Percentiles rank a stretch among this genome's conserved stretches.
These are phyloP conservation scores for Biancaea sappan DNA, from an alignment of 306 rosid genomes.

Conservation along the genomic window DNA sequence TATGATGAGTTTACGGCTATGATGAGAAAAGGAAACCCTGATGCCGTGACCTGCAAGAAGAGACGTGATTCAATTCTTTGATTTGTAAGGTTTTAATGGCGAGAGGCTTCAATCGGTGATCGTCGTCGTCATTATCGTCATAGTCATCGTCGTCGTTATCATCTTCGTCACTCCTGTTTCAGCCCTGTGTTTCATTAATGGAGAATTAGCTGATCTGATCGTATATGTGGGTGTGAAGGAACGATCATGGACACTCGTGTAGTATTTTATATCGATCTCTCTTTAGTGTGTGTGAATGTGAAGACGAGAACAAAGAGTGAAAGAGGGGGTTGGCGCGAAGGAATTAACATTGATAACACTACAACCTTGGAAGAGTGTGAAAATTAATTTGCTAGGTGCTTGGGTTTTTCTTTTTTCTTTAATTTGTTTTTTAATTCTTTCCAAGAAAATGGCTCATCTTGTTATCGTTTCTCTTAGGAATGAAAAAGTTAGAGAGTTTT, in stretches of 20 bases:
- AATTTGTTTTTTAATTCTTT: too few relatives aligned
- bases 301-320: not conserved
- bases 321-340: not conserved
- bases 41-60: slow-evolving; percentile 65
- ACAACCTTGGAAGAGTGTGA: not conserved
- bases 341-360: not conserved
- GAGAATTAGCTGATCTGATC: too few relatives aligned
- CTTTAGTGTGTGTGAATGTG: too few relatives aligned
- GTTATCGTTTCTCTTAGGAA: slow-evolving; percentile 4
- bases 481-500: not conserved
- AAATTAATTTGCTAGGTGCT: not conserved
- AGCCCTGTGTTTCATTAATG: too few relatives aligned
- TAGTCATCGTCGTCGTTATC: too few relatives aligned
- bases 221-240: not conserved
- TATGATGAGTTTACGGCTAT: slow-evolving; percentile 91
- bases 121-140: slow-evolving; percentile 11
- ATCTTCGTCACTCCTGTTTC: too few relatives aligned
- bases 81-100: slow-evolving; percentile 15
- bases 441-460: not conserved
- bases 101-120: not conserved
- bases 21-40: slow-evolving; percentile 93
- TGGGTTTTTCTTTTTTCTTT: not conserved
- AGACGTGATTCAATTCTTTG: slow-evolving; percentile 52
- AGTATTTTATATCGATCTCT: not conserved
- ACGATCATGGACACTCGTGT: not conserved